Evolutionary conservation across 2,329 filamentous ascomycete species (phyloP), one percentile per base, ranked within the genome.

Genomic region (Gliomastix tumulicola): DNA sequence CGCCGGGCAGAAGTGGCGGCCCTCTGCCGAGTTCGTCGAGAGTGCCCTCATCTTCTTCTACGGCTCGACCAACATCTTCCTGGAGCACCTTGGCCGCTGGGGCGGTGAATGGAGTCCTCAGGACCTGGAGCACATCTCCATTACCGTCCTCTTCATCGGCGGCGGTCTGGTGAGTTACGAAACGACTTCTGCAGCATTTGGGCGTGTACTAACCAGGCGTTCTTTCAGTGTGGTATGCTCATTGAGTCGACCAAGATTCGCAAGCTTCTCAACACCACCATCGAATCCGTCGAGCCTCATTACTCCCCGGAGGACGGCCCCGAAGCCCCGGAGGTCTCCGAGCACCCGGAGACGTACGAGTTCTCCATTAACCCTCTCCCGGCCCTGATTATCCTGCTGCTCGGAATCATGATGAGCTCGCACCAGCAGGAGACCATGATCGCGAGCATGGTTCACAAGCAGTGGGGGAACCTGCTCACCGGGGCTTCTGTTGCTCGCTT

Each of bases 331-430:
- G 62, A 71, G 32, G 76, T 76, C 56, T 62, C 41, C 4, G 34
- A 70, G 35, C 56, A 71, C 15, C 88, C 87, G 1, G 71, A 68
- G 37, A 76, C 78, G 8, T 89, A 94, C 56, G 63, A 68, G 11
- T 76, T 88, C 45, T 86, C 89, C 2, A 70, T 92, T 55, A 96
- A 97, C 57, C 90, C 89, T 1, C 76, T 97, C 48, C 92, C 90
- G 0, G 86, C 82, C 1, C 69, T 97, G 5, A 76, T 95, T 34
- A 90, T 97, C 46, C 68, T 96, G 40, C 68, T 96, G 1, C 69
- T 96, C 2, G 92, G 92, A 22, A 76, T 89, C 55, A 92, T 95
- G 85, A 97, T 97, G 90, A 84, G 84, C 53, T 88, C 85, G 19
- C 90, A 97, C 59, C 86, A 90, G 41, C 89, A 95, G 56, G 58